A percentile compares a stretch with the other conserved stretches of the same genome.
Conservation (phyloP, 192 early-diverging fungal genomes). For the Coemansia sp. region DNA sequence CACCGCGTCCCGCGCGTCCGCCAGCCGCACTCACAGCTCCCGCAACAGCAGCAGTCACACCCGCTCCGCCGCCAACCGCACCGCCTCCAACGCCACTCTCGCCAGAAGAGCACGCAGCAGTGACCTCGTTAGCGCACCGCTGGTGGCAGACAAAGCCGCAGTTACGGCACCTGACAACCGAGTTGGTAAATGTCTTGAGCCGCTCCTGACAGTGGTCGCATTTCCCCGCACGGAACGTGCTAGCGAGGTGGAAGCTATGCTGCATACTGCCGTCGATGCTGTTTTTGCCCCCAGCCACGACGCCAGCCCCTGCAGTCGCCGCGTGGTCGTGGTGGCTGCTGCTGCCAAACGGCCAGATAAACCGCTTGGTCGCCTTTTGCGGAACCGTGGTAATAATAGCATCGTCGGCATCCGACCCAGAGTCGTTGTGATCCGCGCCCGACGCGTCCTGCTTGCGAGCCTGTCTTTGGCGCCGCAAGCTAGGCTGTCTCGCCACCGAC, state of each 20-base stretch:
- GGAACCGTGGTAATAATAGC: slow-evolving; percentile 51
- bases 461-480: slow-evolving; percentile 36
- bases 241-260: slow-evolving; percentile 49
- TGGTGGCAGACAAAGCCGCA: slow-evolving; percentile 59
- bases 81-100: background rate
- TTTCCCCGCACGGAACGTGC: slow-evolving; percentile 47
- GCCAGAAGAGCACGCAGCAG: slow-evolving; percentile 28
- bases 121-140: slow-evolving; percentile 42
- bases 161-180: slow-evolving; percentile 41
- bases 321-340: slow-evolving; percentile 11
- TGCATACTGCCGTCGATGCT: slow-evolving; percentile 11
- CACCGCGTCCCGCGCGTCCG: slow-evolving; percentile 3
- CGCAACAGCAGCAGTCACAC: background rate
- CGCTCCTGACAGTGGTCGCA: slow-evolving; percentile 55
- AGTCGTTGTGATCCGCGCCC: slow-evolving; percentile 28
- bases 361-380: slow-evolving; percentile 55
- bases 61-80: background rate
- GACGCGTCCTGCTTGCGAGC: slow-evolving; percentile 19
- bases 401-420: slow-evolving; percentile 50
- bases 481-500: slow-evolving; percentile 24
- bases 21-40: slow-evolving; percentile 1
- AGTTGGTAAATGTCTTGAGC: slow-evolving; percentile 46
- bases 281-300: slow-evolving; percentile 8
- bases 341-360: slow-evolving; percentile 55
- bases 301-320: background rate